phyloP scores from a whole-genome alignment of 345 rosid genomes.

The Clausena lansium region DNA sequence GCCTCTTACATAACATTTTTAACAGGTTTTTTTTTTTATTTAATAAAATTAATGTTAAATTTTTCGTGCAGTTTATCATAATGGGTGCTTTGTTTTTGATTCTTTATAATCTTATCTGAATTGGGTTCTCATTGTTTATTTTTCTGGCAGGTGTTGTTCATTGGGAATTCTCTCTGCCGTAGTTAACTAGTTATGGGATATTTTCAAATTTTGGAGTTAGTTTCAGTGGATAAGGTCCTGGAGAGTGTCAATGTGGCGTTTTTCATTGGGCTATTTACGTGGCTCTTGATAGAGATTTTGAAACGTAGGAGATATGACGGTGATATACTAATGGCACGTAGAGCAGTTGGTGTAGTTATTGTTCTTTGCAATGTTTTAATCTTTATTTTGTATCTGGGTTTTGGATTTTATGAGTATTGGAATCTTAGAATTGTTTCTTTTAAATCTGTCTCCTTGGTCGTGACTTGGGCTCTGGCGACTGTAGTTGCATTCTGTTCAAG shows the following conservation, averaged over 20 bases:
- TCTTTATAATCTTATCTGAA: constrained; percentile 6
- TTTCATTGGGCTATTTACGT: constrained; percentile 19
- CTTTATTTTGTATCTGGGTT: constrained; percentile 29
- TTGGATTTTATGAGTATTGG: constrained; percentile 38
- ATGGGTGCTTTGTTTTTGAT: not conserved
- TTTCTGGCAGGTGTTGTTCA: constrained; percentile 12
- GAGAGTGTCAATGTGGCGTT: constrained; percentile 33
- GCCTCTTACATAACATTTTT: not conserved
- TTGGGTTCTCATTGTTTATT: constrained; percentile 14
- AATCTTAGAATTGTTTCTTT: constrained; percentile 2
- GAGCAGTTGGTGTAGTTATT: constrained; percentile 4
- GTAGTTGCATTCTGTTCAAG: constrained; percentile 25
- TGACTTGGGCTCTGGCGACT: constrained; percentile 46
- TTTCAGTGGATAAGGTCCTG: constrained; percentile 12
- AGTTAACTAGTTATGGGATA: not conserved
- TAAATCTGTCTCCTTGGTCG: constrained; percentile 18
- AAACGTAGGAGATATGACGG: constrained; percentile 20
- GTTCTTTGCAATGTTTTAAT: constrained; percentile 31
- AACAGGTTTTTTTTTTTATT: not conserved
- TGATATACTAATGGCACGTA: not conserved
- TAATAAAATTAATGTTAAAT: not conserved
- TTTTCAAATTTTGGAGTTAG: constrained; percentile 8
- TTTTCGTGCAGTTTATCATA: not conserved
- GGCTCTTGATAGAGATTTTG: constrained; percentile 24
- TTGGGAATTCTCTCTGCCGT: not conserved